A percentile compares a stretch with the other conserved stretches of the same genome.
These are phyloP conservation scores for Hypomontagnella submonticulosa DNA, from an alignment of 495 filamentous ascomycete genomes.

Conservation along the genomic window DNA sequence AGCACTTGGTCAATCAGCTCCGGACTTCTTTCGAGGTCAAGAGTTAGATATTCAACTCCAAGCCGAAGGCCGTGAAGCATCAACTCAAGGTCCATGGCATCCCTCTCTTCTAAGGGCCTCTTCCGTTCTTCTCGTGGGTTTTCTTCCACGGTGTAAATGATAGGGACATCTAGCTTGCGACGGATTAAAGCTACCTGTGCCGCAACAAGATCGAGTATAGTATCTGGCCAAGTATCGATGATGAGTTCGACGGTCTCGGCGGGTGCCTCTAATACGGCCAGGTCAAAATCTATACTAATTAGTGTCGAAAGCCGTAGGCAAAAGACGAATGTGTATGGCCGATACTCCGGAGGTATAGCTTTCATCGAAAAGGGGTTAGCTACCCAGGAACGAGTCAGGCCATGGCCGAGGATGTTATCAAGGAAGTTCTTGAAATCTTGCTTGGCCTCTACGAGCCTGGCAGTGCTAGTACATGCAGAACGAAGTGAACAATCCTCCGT, in stretches of 20 bases:
- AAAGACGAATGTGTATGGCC: conserved; percentile 73
- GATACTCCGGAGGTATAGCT: conserved; percentile 72
- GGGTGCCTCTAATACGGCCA: conserved; percentile 73
- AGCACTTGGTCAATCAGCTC: conserved; percentile 65
- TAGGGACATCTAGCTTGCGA: conserved; percentile 71
- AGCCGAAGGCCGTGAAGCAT: conserved; percentile 76
- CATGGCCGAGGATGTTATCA: conserved; percentile 69
- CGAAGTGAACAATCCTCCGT: conserved; percentile 58
- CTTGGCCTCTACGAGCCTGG: conserved; percentile 75
- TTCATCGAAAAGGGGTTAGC: conserved; percentile 78
- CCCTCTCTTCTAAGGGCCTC: conserved; percentile 49
- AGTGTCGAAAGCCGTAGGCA: conserved; percentile 71
- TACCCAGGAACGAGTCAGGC: conserved; percentile 65
- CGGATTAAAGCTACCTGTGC: conserved; percentile 68
- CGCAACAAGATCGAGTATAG: conserved; percentile 63
- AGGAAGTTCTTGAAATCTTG: conserved; percentile 79
- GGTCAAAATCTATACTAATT: conserved; percentile 61
- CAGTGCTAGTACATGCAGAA: conserved; percentile 59
- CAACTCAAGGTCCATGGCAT: conserved; percentile 68
- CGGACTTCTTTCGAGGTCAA: conserved; percentile 70
- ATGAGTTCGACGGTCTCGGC: conserved; percentile 79
- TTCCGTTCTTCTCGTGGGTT: conserved; percentile 58
- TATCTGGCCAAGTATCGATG: conserved; percentile 69
- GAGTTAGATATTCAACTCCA: conserved; percentile 76
- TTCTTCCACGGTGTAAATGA: conserved; percentile 74